A percentile compares a stretch with the other conserved stretches of the same genome.
Evolutionary conservation across 331 rosid species (phyloP).

Genomic region (Erythrophleum ivorense): DNA sequence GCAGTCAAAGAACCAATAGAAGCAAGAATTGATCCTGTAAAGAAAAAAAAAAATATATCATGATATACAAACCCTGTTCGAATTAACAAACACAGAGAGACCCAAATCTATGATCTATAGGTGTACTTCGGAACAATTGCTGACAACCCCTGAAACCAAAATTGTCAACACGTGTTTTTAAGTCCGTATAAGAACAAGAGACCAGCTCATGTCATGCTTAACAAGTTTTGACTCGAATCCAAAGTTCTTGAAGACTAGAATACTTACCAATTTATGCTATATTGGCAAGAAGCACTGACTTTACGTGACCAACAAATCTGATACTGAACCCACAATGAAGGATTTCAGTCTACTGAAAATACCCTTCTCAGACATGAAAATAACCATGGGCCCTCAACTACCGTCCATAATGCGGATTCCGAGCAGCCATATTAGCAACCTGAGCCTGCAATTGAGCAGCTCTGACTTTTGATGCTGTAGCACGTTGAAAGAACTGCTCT

Average conservation of each 20-base stretch:
- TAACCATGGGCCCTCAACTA: constrained; percentile 28
- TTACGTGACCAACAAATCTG: constrained; percentile 30
- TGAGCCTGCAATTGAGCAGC: constrained; percentile 89
- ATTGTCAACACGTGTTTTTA: constrained; percentile 40
- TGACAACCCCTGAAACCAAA: constrained; percentile 39
- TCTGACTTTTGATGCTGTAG: constrained; percentile 71
- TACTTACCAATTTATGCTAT: constrained; percentile 41
- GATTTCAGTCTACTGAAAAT: not conserved
- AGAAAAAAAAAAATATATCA: constrained; percentile 4
- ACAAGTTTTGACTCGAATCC: constrained; percentile 30
- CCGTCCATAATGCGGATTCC: constrained; percentile 66
- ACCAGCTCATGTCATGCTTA: constrained; percentile 32
- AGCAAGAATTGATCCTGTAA: not conserved
- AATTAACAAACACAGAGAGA: constrained; percentile 35
- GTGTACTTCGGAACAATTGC: constrained; percentile 35
- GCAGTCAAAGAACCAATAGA: constrained; percentile 11
- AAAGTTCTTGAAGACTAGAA: constrained; percentile 41
- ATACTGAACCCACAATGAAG: constrained; percentile 40
- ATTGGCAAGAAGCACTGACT: constrained; percentile 38
- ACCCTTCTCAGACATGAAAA: constrained; percentile 22
- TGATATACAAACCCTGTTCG: constrained; percentile 38
- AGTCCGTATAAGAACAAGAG: constrained; percentile 41
- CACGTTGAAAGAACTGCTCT: constrained; percentile 87
- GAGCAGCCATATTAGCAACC: constrained; percentile 80
- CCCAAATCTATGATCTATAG: constrained; percentile 40